Evolutionary conservation across 768 basidiomycete genomes (phyloP).

Genomic region (Serpula lacrymans): DNA sequence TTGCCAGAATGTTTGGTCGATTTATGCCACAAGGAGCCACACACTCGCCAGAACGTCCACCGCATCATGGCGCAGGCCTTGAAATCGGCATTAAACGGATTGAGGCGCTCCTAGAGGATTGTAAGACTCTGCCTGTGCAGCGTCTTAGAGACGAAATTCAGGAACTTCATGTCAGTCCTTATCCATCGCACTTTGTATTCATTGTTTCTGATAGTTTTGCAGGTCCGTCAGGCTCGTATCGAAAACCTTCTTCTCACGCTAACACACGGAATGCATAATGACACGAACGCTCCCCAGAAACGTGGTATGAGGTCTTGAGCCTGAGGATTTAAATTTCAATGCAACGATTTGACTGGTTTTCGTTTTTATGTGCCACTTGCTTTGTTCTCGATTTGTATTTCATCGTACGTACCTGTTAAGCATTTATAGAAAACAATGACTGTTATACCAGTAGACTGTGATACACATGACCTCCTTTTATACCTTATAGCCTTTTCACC

Average conservation of each 20-base stretch:
- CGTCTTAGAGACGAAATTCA: constrained; percentile 77
- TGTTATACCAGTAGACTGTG: too few species aligned
- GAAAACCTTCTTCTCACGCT: constrained; percentile 68
- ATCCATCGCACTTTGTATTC: constrained; percentile 1
- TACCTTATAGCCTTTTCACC: too few species aligned
- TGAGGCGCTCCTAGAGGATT: constrained; percentile 61
- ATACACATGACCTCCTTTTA: too few species aligned
- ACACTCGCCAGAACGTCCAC: background rate
- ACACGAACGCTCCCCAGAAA: too few species aligned
- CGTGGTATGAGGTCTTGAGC: too few species aligned
- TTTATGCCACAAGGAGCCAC: too few species aligned
- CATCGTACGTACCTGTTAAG: too few species aligned
- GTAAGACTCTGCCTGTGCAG: constrained; percentile 60
- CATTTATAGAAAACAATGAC: too few species aligned
- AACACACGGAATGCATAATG: constrained; percentile 60
- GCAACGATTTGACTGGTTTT: too few species aligned
- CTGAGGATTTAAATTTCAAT: too few species aligned
- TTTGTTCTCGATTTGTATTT: too few species aligned
- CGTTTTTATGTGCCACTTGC: too few species aligned
- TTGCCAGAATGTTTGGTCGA: constrained; percentile 24
- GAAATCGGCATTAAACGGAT: constrained; percentile 45
- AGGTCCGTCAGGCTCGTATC: constrained; percentile 78
- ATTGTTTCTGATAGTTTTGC: constrained; percentile 4
- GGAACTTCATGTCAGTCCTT: constrained; percentile 62
- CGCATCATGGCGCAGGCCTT: constrained; percentile 13